Evolutionary conservation across 805 yeast genomes (phyloP), one percentile per base, ranked within the genome.

Genomic region (Wickerhamiella sorbophila): DNA sequence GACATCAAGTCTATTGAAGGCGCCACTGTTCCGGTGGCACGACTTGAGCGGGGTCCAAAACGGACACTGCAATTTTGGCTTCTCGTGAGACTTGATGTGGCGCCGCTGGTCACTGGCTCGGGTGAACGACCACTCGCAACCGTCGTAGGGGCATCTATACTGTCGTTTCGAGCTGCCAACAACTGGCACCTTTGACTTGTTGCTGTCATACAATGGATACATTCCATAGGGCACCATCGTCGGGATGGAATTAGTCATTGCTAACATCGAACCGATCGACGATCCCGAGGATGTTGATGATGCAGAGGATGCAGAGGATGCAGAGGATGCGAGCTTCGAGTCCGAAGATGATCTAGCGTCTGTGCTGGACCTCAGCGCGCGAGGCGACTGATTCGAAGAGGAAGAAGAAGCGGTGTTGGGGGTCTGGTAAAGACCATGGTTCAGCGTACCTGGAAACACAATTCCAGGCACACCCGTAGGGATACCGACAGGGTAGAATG

Each of bases 11-110:
- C 91, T 65, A 51, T 74, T 75, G 60, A 81, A 81, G 0, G 83
- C 72, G 14, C 88, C 87, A 17, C 80, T 83, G 48, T 78, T 79
- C 42, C 80, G 66, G 57, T 80, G 91, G 55, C 87, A 80, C 5
- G 80, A 71, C 3, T 78, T 75, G 49, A 76, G 81, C 20, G 68
- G 64, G 42, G 67, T 66, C 81, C 82, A 79, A 59, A 68, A 80
- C 2, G 88, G 88, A 54, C 88, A 80, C 48, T 72, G 77, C 52
- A 74, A 74, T 44, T 67, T 68, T 2, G 87, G 87, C 39, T 71
- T 67, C 34, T 69, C 66, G 53, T 80, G 88, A 3, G 83, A 75
- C 47, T 78, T 69, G 16, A 69, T 48, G 53, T 80, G 88, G 41
- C 88, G 66, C 34, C 80, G 67, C 51, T 77, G 69, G 55, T 80